Evolutionary conservation across 2,329 filamentous ascomycete species (phyloP).

Genomic region (Myotisia sp.): DNA sequence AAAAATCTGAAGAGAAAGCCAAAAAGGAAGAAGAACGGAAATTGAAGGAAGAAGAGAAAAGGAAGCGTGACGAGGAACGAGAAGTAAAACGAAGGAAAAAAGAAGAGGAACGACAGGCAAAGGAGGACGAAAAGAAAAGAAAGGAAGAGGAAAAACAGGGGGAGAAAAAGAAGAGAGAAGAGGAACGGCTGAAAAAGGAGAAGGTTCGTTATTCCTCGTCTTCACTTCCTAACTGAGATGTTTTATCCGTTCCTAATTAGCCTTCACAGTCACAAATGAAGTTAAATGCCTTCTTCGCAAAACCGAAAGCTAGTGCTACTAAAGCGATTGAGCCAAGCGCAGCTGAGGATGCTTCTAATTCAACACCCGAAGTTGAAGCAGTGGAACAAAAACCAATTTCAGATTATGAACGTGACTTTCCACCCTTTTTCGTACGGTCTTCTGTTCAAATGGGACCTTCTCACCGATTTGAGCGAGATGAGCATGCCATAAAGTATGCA

Average conservation of each 20-base stretch:
- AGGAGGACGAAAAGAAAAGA: conserved; percentile 31
- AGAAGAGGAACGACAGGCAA: conserved; percentile 33
- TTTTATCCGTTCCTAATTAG: conserved; percentile 15
- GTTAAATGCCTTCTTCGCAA: conserved; percentile 38
- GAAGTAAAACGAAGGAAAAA: conserved; percentile 32
- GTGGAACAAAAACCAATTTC: conserved; percentile 21
- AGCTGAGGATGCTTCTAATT: conserved; percentile 10
- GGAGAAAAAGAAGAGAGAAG: conserved; percentile 30
- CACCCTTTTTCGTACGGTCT: conserved; percentile 65
- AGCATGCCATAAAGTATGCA: conserved; percentile 42
- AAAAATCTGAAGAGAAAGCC: conserved; percentile 19
- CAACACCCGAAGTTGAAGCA: conserved; percentile 13
- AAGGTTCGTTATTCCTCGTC: conserved; percentile 14
- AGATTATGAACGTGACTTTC: conserved; percentile 57
- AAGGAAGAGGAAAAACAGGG: conserved; percentile 35
- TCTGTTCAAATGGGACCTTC: conserved; percentile 54
- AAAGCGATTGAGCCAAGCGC: background rate
- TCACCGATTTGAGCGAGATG: conserved; percentile 43
- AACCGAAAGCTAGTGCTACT: conserved; percentile 19
- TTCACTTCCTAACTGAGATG: conserved; percentile 14
- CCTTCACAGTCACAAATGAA: conserved; percentile 34
- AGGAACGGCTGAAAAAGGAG: conserved; percentile 19
- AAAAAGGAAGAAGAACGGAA: conserved; percentile 28
- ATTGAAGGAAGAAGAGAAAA: conserved; percentile 35
- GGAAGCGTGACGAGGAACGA: conserved; percentile 31